Evolutionary conservation across 1,139 yeast genomes (phyloP).

Genomic region (Eremothecium cymbalariae): DNA sequence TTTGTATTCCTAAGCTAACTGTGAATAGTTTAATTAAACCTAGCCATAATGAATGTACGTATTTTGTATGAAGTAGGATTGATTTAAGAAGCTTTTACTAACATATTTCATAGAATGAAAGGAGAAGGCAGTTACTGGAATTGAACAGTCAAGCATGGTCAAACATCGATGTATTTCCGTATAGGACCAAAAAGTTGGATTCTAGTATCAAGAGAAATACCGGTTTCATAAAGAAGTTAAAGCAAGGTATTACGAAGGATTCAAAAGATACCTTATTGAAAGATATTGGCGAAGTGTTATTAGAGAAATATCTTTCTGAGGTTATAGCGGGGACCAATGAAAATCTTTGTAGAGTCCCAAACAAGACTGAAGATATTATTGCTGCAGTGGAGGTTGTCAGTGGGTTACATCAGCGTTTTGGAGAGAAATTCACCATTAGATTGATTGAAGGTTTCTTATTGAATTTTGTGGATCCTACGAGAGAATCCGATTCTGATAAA

Average conservation of each 20-base stretch:
- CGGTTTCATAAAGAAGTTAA: constrained; percentile 66
- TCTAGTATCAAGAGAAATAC: constrained; percentile 78
- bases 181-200: constrained; percentile 44
- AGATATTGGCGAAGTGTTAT: constrained; percentile 55
- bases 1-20: too few relatives aligned
- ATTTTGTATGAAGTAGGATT: neutral
- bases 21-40: too few relatives aligned
- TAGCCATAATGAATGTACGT: constrained; percentile 6
- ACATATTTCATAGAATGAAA: constrained; percentile 18
- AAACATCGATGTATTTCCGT: constrained; percentile 34
- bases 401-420: constrained; percentile 71
- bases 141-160: constrained; percentile 49
- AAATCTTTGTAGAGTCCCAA: constrained; percentile 44
- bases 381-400: constrained; percentile 65
- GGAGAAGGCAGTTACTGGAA: constrained; percentile 36
- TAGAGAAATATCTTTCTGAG: constrained; percentile 74
- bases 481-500: constrained; percentile 33
- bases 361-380: constrained; percentile 49
- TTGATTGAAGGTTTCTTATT: constrained; percentile 43
- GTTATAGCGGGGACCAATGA: constrained; percentile 57
- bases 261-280: constrained; percentile 41
- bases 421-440: constrained; percentile 43
- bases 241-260: constrained; percentile 48
- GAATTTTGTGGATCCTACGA: constrained; percentile 38
- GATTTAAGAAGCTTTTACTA: constrained; percentile 2